Evolutionary conservation across 2,329 filamentous ascomycete genomes (phyloP).

Genomic region (Scedosporium dehoogii): DNA sequence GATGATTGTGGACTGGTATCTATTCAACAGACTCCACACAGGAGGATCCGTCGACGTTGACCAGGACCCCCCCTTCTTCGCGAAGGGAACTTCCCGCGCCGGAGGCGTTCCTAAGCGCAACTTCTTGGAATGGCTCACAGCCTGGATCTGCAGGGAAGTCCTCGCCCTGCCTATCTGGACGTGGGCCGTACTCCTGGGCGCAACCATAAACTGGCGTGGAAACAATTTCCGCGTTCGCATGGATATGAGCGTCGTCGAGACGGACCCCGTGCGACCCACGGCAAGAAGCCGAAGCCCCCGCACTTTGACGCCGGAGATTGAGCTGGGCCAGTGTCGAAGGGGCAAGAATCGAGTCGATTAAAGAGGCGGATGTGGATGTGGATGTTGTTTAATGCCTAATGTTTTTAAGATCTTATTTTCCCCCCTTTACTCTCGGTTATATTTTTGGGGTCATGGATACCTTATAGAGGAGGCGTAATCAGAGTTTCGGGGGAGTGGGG

Average conservation of each 20-base stretch:
- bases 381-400: constrained; percentile 5
- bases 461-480: not conserved
- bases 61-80: constrained; percentile 65
- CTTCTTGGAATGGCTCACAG: constrained; percentile 62
- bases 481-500: not conserved
- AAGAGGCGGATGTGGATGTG: not conserved
- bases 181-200: constrained; percentile 81
- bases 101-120: constrained; percentile 37
- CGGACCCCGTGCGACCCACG: constrained; percentile 13
- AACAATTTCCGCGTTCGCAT: constrained; percentile 70
- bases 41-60: constrained; percentile 62
- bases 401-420: not conserved
- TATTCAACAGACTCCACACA: constrained; percentile 67
- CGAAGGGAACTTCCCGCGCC: constrained; percentile 31
- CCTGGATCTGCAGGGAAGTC: constrained; percentile 77
- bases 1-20: constrained; percentile 64
- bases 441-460: not conserved
- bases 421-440: not conserved
- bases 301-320: constrained; percentile 10
- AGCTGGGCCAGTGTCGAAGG: constrained; percentile 8
- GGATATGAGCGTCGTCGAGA: constrained; percentile 65
- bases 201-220: constrained; percentile 80
- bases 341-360: constrained; percentile 10
- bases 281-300: not conserved
- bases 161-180: constrained; percentile 84